Conservation (phyloP, 768 basidiomycete species). For the Asterophora lycoperdoides region DNA sequence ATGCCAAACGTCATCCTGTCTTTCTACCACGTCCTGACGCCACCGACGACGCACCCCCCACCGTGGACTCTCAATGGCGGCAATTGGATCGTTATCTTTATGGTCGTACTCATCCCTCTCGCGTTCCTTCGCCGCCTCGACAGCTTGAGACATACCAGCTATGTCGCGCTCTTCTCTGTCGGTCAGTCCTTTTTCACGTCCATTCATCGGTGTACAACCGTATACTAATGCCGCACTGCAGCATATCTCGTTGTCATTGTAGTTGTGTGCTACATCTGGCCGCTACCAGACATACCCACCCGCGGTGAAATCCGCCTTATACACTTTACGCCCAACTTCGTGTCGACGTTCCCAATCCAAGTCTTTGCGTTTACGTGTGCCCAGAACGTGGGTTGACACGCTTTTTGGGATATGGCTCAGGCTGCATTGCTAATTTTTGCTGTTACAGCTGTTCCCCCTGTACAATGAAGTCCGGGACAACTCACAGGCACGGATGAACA, state of each 20-base stretch:
- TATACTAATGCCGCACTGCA: slow-evolving; percentile 24
- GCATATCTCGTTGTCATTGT: slow-evolving; percentile 80
- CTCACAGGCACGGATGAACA: slow-evolving; percentile 79
- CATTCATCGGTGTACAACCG: too few species aligned
- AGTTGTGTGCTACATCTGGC: slow-evolving; percentile 73
- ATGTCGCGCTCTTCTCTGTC: slow-evolving; percentile 86
- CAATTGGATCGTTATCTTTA: slow-evolving; percentile 80
- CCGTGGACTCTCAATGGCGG: slow-evolving; percentile 71
- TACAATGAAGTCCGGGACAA: slow-evolving; percentile 88
- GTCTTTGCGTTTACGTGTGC: slow-evolving; percentile 91
- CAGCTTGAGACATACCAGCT: slow-evolving; percentile 86
- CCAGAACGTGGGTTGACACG: slow-evolving; percentile 66
- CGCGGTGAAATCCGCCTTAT: slow-evolving; percentile 68
- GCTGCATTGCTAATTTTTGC: slow-evolving; percentile 1
- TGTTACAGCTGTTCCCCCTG: slow-evolving; percentile 77
- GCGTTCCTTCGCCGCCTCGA: slow-evolving; percentile 81
- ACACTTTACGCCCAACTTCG: slow-evolving; percentile 71
- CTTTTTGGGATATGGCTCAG: background rate
- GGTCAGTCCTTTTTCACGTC: slow-evolving; percentile 33
- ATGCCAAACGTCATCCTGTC: slow-evolving; percentile 88
- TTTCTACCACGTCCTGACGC: slow-evolving; percentile 73
- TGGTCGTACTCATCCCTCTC: slow-evolving; percentile 74
- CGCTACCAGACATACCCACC: slow-evolving; percentile 56
- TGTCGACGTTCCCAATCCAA: slow-evolving; percentile 89
- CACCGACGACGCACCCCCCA: slow-evolving; percentile 61